A percentile compares a stretch with the other conserved stretches of the same genome.
Evolutionary conservation across 139 green algal species (phyloP).

Genomic region (Spirogloea muscicola): DNA sequence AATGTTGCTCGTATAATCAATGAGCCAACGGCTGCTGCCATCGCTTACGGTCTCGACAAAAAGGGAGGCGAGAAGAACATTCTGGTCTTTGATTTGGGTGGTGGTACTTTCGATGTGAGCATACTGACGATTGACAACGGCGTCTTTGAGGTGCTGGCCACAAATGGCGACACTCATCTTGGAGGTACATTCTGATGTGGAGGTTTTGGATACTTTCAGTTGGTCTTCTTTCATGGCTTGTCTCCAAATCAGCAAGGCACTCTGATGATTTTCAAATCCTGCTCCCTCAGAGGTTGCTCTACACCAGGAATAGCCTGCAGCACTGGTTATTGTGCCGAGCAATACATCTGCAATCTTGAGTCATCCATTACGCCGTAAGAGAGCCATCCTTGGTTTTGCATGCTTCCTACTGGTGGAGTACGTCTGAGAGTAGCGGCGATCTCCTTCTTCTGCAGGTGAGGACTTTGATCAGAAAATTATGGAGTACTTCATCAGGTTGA

Average conservation of each 20-base stretch:
- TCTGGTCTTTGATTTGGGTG: constrained; percentile 96
- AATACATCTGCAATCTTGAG: no score
- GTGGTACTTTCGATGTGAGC: constrained; percentile 98
- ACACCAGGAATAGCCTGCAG: no score
- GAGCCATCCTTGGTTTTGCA: constrained; percentile 26
- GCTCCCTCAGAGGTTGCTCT: neutral
- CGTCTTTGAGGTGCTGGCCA: constrained; percentile 95
- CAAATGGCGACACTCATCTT: constrained; percentile 93
- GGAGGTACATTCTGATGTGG: constrained; percentile 55
- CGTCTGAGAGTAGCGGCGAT: neutral
- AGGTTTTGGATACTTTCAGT: no score
- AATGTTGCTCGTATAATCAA: constrained; percentile 97
- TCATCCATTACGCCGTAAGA: no score
- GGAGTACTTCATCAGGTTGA: constrained; percentile 99
- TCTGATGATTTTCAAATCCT: constrained; percentile 1
- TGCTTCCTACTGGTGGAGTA: constrained; percentile 11
- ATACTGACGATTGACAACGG: constrained; percentile 97
- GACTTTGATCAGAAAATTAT: constrained; percentile 98
- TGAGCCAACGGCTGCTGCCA: constrained; percentile 92
- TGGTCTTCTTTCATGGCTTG: no score
- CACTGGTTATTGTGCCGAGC: no score
- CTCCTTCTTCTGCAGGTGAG: constrained; percentile 59
- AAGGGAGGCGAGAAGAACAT: constrained; percentile 90
- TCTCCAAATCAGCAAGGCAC: no score
- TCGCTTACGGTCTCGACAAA: constrained; percentile 94